Conservation (phyloP, 768 basidiomycete species). For the Neoboletus magnificus region DNA sequence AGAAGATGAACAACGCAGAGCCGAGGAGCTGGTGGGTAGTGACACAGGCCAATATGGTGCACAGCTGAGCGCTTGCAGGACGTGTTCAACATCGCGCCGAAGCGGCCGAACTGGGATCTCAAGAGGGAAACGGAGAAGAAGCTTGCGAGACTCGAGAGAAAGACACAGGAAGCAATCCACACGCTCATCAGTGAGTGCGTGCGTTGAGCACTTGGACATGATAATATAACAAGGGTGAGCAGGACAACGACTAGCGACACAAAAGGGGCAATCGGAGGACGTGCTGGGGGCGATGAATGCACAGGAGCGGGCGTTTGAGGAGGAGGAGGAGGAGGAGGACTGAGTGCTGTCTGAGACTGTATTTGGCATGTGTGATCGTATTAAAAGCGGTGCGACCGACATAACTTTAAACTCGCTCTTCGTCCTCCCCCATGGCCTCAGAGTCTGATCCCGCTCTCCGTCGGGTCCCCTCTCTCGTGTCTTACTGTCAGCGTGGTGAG, state of each 20-base stretch:
- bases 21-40: constrained; percentile 80
- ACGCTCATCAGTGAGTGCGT: constrained; percentile 79
- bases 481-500: constrained; percentile 73
- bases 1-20: constrained; percentile 81
- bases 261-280: constrained; percentile 78
- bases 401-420: not conserved
- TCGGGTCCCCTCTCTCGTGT: constrained; percentile 60
- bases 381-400: constrained; percentile 12
- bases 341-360: not conserved
- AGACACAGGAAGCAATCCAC: constrained; percentile 90
- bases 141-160: constrained; percentile 81
- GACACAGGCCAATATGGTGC: not conserved
- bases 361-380: constrained; percentile 20
- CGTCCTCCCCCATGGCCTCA: constrained; percentile 27
- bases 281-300: constrained; percentile 82
- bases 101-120: constrained; percentile 94
- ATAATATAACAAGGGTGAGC: constrained; percentile 5
- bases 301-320: constrained; percentile 55
- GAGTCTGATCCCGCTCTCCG: constrained; percentile 34
- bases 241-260: constrained; percentile 79
- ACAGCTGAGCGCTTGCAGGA: constrained; percentile 51
- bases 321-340: constrained; percentile 35
- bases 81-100: constrained; percentile 95
- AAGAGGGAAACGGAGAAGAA: constrained; percentile 93
- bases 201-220: constrained; percentile 1